Percentiles rank a stretch among this genome's conserved stretches.
Conservation (phyloP, 306 rosid species). For the Cicer pinnatifidum region DNA sequence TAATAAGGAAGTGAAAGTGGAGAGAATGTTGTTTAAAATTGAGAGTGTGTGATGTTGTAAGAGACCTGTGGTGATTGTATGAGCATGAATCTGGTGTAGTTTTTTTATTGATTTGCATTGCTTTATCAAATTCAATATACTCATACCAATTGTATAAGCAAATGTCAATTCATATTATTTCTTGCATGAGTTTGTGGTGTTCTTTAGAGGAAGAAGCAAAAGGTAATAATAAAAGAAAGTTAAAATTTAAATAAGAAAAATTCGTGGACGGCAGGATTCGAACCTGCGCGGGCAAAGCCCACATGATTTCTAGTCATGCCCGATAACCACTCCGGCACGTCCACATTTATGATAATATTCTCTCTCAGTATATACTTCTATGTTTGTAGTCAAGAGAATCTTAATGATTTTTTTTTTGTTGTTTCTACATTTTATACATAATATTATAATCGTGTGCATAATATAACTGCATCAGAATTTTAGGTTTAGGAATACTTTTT, state of each 20-base stretch:
- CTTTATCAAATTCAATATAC: slow-evolving; percentile 24
- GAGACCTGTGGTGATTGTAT: slow-evolving; percentile 51
- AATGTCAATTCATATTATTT: neutral
- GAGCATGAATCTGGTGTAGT: slow-evolving; percentile 62
- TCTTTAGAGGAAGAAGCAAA: neutral
- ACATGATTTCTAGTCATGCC: slow-evolving; percentile 86
- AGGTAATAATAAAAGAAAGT: no score
- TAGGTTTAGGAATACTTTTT: no score
- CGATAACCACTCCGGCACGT: slow-evolving; percentile 77
- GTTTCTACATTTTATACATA: no score
- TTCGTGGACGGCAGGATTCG: slow-evolving; percentile 69
- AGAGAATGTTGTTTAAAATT: slow-evolving; percentile 50
- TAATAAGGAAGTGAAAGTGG: slow-evolving; percentile 48
- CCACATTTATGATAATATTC: neutral
- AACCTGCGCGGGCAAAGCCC: slow-evolving; percentile 81
- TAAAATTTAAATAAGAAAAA: neutral
- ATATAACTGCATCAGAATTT: no score
- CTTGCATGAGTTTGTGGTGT: neutral
- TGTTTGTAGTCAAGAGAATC: no score
- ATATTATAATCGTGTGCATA: no score
- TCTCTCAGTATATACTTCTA: neutral
- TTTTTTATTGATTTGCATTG: slow-evolving; percentile 60
- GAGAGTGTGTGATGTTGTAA: slow-evolving; percentile 33
- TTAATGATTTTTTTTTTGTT: no score
- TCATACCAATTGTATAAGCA: neutral